Evolutionary conservation across 805 yeast genomes (phyloP).

Genomic region (Candida ulmi): DNA sequence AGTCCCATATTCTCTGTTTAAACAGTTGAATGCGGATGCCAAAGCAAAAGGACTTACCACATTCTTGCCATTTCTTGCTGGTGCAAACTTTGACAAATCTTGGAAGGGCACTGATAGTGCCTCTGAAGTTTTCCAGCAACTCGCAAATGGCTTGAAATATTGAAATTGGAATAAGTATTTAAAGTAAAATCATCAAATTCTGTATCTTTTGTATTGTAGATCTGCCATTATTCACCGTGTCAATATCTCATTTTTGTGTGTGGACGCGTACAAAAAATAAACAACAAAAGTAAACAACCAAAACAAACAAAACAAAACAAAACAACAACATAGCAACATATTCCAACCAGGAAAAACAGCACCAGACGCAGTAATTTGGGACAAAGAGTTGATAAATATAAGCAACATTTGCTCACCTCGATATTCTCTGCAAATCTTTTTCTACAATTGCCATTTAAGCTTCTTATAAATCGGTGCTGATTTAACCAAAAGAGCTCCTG

Average conservation of each 20-base stretch:
- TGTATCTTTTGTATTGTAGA: no score
- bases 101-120: slow-evolving; percentile 15
- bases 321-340: not conserved
- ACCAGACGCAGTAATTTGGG: no score
- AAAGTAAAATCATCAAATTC: no score
- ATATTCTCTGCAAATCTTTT: no score
- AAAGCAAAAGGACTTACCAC: not conserved
- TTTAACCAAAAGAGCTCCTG: not conserved
- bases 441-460: no score
- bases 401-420: no score
- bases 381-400: no score
- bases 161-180: no score
- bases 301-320: not conserved
- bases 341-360: no score
- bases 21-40: slow-evolving; percentile 9
- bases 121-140: slow-evolving; percentile 7
- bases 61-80: slow-evolving; percentile 13
- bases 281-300: slow-evolving; percentile 5
- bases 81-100: slow-evolving; percentile 10
- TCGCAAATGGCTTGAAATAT: slow-evolving; percentile 4
- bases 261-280: slow-evolving; percentile 2
- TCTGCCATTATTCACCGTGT: not conserved
- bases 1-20: slow-evolving; percentile 21
- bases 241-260: not conserved
- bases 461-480: no score